Evolutionary conservation across 2,329 filamentous ascomycete genomes (phyloP).

Genomic region (Fusarium pininemorale): DNA sequence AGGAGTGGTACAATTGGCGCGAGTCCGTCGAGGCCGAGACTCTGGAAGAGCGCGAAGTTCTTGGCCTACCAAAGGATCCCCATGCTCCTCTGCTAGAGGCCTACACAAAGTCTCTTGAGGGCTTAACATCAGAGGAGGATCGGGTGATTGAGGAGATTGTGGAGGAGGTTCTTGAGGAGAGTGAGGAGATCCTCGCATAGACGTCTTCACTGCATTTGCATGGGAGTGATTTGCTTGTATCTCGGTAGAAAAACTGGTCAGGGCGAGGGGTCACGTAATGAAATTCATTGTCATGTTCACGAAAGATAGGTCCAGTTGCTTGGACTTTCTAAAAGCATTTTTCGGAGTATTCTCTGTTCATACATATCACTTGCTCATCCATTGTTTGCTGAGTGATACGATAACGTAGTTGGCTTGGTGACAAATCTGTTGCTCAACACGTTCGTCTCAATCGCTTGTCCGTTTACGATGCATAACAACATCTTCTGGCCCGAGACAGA

Average conservation of each 20-base stretch:
- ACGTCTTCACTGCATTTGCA: conserved; percentile 44
- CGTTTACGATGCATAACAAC: background rate
- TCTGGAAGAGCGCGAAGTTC: conserved; percentile 72
- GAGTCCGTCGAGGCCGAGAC: conserved; percentile 76
- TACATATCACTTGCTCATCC: background rate
- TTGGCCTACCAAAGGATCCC: conserved; percentile 73
- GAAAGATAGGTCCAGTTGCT: conserved; percentile 31
- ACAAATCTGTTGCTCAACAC: background rate
- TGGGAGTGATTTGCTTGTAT: conserved; percentile 47
- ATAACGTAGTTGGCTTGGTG: background rate
- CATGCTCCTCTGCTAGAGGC: conserved; percentile 69
- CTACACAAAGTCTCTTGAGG: conserved; percentile 62
- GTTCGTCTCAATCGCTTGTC: background rate
- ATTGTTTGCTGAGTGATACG: background rate
- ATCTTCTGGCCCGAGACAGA: background rate
- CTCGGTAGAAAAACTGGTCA: conserved; percentile 47
- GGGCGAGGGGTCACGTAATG: conserved; percentile 48
- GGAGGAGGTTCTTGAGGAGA: conserved; percentile 85
- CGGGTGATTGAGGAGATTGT: conserved; percentile 88
- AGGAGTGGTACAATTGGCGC: conserved; percentile 91
- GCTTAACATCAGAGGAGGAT: conserved; percentile 70
- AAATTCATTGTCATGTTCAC: conserved; percentile 43
- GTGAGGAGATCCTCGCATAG: conserved; percentile 74
- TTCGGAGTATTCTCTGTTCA: conserved; percentile 25
- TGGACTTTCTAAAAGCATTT: conserved; percentile 37